Base-by-base conservation (phyloP, 2,329 filamentous ascomycete species). In the Colletotrichum caudatum region DNA sequence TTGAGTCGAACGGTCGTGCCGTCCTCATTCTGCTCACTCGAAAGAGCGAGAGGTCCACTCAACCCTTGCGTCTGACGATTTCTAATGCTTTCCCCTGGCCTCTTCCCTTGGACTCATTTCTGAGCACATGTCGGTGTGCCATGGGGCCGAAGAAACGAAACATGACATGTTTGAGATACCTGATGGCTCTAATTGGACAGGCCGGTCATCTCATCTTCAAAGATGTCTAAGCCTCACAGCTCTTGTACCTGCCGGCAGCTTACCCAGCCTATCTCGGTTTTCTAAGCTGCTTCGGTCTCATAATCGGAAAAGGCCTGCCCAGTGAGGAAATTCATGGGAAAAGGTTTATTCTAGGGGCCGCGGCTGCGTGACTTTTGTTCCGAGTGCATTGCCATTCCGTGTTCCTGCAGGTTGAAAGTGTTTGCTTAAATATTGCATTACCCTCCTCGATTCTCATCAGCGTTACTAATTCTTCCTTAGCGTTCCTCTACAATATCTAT, bases 101-200 rank as follows among this genome's bases (percentile, higher is more conserved):
- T 29, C 11, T 51, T 44, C 23, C 9, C 7, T 11, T 3, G 9
- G 23, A 11, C 18, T 14, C 16, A 71, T 69, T 69, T 69, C 44
- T 69, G 69, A 69, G 69, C 69, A 63, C 26, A 16, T 33, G 26
- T 69, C 69, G 69, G 69, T 71, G 64, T 48, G 48, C 23, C 23
- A 66, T 64, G 65, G 51, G 58, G 53, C 69, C 69, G 69, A 71
- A 60, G 54, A 71, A 71, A 71, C 65, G 69, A 71, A 71, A 71
- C 69, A 71, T 37, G 69, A 9, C 69, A 64, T 23, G 69, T 71
- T 71, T 69, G 69, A 60, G 65, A 39, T 23, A 29, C 18, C 14
- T n/a, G 29, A 20, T 53, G 54, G 7, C 20, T 56, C 33, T 37
- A 18, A 69, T 69, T 69, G 69, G 69, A 23, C 33, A 60, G 33